Base-by-base conservation (phyloP, 306 rosid species). In the Prunus mira region DNA sequence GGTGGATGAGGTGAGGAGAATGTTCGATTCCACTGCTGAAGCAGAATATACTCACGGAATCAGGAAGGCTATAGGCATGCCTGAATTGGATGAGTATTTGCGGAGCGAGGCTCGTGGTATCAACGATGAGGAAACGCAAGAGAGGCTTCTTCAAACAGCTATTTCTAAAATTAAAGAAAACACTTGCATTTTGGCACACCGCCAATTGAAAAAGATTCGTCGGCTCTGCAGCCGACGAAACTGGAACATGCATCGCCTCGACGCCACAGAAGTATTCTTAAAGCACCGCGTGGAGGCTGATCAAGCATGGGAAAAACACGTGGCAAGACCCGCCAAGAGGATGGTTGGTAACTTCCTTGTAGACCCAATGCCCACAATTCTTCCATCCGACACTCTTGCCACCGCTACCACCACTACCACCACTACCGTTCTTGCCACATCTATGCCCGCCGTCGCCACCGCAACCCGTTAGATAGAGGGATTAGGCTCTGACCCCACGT, bases 41-140 rank as follows among this genome's bases (percentile, higher is more conserved):
- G 81, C 74, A 0, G 86, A 86, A 8, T 81, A 86, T 22, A 41
- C 56, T 0, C 54, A 20, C 3, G 89, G 89, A 27, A 81, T 83
- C 9, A 67, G 82, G 27, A 81, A 78, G 11, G 86, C 89, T 0
- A 86, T 86, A 15, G 89, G 89, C 1, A 82, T 83, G 2, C 87
- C 89, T 0, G 89, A 86, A 50, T 45, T 86, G 61, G 82, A 86
- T 12, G 73, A 73, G 13, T 76, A 75, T 34, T 30, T 86, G 5
- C 49, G 47, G 1, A 73, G 72, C 0, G 82, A 81, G 57, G 71
- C 38, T 9, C 5, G 51, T 0, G 81, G 74, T 2, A 55, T 38
- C 1, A 61, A 65, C 0, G 62, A 73, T 1, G 56, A 72, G n/a
- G 58, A 22, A 22, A 27, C 75, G 0, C 84, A 76, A n/a, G 51